These are phyloP conservation scores for Daldinia grandis DNA, from an alignment of 495 filamentous ascomycete species.

Conservation along the genomic window DNA sequence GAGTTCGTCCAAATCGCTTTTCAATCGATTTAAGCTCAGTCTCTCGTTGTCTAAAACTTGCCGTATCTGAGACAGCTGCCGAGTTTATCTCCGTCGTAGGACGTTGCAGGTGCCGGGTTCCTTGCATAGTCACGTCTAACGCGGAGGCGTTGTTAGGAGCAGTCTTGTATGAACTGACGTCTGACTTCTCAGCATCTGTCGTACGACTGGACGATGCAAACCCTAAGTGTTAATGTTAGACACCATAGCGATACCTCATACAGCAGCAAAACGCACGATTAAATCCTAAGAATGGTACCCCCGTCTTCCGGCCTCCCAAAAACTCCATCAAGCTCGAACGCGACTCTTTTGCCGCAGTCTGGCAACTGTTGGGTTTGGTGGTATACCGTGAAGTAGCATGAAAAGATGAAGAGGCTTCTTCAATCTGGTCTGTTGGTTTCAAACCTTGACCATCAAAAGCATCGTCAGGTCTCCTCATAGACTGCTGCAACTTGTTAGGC, in stretches of 20 bases:
- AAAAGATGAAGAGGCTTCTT: conserved; percentile 33
- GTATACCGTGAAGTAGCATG: conserved; percentile 43
- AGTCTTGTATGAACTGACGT: conserved; percentile 43
- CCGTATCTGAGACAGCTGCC: conserved; percentile 29
- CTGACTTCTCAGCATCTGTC: conserved; percentile 43
- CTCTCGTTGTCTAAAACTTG: conserved; percentile 41
- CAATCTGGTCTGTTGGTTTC: conserved; percentile 11
- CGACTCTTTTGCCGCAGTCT: conserved; percentile 27
- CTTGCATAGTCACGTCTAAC: conserved; percentile 18
- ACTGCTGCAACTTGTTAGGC: background rate
- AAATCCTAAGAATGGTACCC: conserved; percentile 21
- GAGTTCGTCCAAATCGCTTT: conserved; percentile 46
- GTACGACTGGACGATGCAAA: conserved; percentile 31
- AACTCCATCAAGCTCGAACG: conserved; percentile 30
- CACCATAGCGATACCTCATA: background rate
- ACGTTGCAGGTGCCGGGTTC: background rate
- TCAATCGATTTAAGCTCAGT: conserved; percentile 42
- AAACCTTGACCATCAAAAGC: background rate
- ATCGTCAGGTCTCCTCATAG: background rate
- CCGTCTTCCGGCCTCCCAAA: conserved; percentile 22
- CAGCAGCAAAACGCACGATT: conserved; percentile 29
- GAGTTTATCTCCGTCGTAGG: conserved; percentile 25
- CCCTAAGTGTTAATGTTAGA: conserved; percentile 28
- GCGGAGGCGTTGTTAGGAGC: conserved; percentile 36
- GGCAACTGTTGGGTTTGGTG: conserved; percentile 35